These are phyloP conservation scores for Puccinia horiana DNA, from an alignment of 1,284 basidiomycete species.

Conservation along the genomic window DNA sequence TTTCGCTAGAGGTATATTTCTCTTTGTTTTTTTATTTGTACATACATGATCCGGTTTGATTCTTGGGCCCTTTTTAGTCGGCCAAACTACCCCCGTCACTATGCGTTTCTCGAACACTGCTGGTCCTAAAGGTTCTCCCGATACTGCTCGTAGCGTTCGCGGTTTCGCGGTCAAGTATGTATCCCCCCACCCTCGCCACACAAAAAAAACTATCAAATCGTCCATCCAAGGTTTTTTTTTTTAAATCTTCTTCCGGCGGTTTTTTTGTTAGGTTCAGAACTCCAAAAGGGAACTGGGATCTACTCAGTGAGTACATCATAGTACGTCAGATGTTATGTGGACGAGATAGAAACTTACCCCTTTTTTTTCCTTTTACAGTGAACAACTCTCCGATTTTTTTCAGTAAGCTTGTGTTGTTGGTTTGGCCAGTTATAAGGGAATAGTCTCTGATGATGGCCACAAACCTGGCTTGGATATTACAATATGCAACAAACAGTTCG, in stretches of 20 bases:
- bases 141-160: conserved; percentile 86
- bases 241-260: not conserved
- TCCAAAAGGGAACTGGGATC: conserved; percentile 83
- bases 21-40: not conserved
- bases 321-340: too few relatives aligned
- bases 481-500: conserved; percentile 57
- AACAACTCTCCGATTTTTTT: conserved; percentile 41
- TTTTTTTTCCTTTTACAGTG: conserved; percentile 25
- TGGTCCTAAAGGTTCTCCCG: conserved; percentile 79
- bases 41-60: not conserved
- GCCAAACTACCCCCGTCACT: conserved; percentile 57
- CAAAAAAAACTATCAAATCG: too few relatives aligned
- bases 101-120: conserved; percentile 63
- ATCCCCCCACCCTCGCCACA: too few relatives aligned
- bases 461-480: conserved; percentile 57
- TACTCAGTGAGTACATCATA: conserved; percentile 62
- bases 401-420: too few relatives aligned
- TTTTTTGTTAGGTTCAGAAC: conserved; percentile 66
- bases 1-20: conserved; percentile 7
- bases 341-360: too few relatives aligned
- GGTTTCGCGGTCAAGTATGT: conserved; percentile 80
- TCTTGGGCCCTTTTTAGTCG: conserved; percentile 50
- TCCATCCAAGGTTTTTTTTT: not conserved
- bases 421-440: too few relatives aligned
- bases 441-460: conserved; percentile 61